phyloP scores from a whole-genome alignment of 2,329 filamentous ascomycete genomes.

The Epichloe typhina region DNA sequence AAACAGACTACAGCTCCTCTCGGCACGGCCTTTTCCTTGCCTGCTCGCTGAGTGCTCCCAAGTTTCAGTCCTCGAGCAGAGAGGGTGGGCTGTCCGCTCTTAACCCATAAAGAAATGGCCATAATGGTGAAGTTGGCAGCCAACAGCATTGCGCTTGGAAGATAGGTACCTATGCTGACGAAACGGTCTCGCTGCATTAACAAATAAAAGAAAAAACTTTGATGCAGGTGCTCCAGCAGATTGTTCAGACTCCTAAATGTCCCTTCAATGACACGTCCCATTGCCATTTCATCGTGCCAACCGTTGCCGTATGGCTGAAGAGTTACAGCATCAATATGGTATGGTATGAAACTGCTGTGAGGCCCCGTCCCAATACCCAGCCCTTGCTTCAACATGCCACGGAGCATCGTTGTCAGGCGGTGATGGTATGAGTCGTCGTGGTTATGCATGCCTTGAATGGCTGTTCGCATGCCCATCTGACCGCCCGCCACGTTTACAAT shows the following conservation, averaged over 20 bases:
- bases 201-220: constrained; percentile 99
- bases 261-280: constrained; percentile 81
- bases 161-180: constrained; percentile 94
- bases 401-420: constrained; percentile 74
- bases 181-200: constrained; percentile 86
- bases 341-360: constrained; percentile 93
- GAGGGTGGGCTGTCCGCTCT: constrained; percentile 51
- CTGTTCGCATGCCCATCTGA: constrained; percentile 80
- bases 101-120: constrained; percentile 86
- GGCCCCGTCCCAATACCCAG: constrained; percentile 80
- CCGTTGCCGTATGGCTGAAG: constrained; percentile 80
- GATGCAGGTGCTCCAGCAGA: constrained; percentile 87
- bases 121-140: constrained; percentile 93
- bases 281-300: constrained; percentile 95
- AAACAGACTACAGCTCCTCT: constrained; percentile 15
- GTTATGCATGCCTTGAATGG: constrained; percentile 79
- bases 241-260: constrained; percentile 93
- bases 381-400: constrained; percentile 86
- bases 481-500: constrained; percentile 75
- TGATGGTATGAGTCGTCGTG: constrained; percentile 68
- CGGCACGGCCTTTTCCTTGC: constrained; percentile 10
- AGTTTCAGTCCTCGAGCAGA: neutral
- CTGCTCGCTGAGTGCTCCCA: neutral
- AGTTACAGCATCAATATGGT: constrained; percentile 93
- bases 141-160: constrained; percentile 94